Conservation (phyloP, 2,329 filamentous ascomycete genomes). For the Penicillium sp. region DNA sequence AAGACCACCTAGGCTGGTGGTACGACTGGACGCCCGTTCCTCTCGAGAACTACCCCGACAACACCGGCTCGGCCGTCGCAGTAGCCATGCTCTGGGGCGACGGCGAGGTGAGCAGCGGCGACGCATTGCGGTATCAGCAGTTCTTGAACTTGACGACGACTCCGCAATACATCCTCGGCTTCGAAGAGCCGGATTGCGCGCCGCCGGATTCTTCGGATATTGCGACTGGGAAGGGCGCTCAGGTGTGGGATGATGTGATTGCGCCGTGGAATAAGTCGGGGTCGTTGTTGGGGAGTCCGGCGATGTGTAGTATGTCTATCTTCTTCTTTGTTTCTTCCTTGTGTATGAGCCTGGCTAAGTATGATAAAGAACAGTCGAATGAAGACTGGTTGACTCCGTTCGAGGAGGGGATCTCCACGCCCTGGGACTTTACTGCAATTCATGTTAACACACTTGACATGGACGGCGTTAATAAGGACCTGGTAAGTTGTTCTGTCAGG, state of each 20-base stretch:
- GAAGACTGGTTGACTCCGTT: conserved; percentile 9
- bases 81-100: conserved; percentile 9
- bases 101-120: neutral
- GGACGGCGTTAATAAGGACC: conserved; percentile 4
- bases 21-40: conserved; percentile 5
- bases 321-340: neutral
- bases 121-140: neutral
- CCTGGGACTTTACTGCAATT: conserved; percentile 8
- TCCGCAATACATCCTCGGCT: neutral
- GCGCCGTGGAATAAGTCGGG: conserved; percentile 2
- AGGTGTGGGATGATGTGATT: conserved; percentile 6
- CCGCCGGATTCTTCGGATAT: conserved; percentile 7
- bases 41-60: neutral
- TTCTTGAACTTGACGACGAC: neutral
- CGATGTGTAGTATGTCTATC: conserved; percentile 6
- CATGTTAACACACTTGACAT: conserved; percentile 8
- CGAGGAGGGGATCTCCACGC: neutral
- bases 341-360: neutral
- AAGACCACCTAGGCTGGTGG: conserved; percentile 5
- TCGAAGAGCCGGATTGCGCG: conserved; percentile 4
- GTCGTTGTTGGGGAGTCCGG: conserved; percentile 1
- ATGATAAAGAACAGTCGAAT: conserved; percentile 1
- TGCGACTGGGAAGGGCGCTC: neutral
- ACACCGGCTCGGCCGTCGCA: neutral
- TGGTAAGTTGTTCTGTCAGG: neutral